These are phyloP conservation scores for Diophrys sp. DNA, from an alignment of 73 alveolate genomes.

Conservation along the genomic window DNA sequence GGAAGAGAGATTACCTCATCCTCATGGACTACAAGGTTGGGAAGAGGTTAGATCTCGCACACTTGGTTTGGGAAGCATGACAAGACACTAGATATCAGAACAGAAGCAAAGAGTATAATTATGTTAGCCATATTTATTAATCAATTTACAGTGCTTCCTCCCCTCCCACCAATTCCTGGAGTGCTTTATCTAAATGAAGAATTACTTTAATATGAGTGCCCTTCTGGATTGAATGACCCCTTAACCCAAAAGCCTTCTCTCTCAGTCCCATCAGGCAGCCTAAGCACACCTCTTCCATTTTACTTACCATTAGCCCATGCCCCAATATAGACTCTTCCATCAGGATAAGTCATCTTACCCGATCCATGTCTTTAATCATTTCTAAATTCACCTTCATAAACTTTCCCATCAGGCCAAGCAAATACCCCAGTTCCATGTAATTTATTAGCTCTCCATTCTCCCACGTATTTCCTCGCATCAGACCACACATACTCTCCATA, in stretches of 20 bases:
- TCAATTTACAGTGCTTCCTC: no score
- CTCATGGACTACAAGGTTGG: background rate
- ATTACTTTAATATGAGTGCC: background rate
- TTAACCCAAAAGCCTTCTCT: background rate
- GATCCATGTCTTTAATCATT: conserved; percentile 11
- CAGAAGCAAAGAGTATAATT: no score
- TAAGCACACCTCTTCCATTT: background rate
- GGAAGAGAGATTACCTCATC: background rate
- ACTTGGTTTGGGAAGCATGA: background rate
- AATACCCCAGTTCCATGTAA: conserved; percentile 68
- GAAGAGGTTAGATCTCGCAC: background rate
- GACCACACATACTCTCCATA: conserved; percentile 53
- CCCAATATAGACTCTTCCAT: background rate
- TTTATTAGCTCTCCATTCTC: conserved; percentile 56
- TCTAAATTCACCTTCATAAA: conserved; percentile 62
- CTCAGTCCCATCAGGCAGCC: background rate
- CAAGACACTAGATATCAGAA: no score
- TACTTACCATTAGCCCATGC: background rate
- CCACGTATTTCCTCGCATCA: conserved; percentile 63
- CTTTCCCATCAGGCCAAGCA: conserved; percentile 67
- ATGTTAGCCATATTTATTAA: no score
- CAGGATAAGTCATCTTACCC: conserved; percentile 1
- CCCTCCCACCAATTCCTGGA: background rate
- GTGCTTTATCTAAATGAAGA: background rate
- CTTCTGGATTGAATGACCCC: background rate